Evolutionary conservation across 2,329 filamentous ascomycete genomes (phyloP), one percentile per base, ranked within the genome.

Genomic region (Karstenula rhodostoma): DNA sequence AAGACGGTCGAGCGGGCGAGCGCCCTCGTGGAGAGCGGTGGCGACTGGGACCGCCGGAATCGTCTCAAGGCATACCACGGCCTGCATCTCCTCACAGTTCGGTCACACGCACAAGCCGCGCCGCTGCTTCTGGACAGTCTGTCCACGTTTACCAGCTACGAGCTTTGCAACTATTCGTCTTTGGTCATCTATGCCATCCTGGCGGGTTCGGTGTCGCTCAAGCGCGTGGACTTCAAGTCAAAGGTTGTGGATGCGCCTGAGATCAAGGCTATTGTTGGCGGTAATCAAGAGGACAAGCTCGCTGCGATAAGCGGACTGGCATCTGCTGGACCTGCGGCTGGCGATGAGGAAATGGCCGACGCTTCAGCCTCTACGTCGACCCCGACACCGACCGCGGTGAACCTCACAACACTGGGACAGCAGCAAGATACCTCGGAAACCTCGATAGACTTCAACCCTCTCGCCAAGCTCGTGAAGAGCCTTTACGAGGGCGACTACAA

Each of bases 181-280:
- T 87, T 99, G 25, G 95, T 99, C 54, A 89, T 97, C 59, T 99
- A 98, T 82, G 93, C 95, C 1, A 94, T 98, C 23, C 89, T 99
- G 35, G 93, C 95, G 37, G 95, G 95, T 60, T 96, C 94, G 7
- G 90, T 98, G 25, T 95, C 94, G 48, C 87, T 99, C 58, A 97
- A 97, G 84, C 91, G 95, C 51, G 93, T 97, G 35, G 95, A 99
- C 79, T 99, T 99, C 87, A 99, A 99, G 85, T 92, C 92, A 67
- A 98, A 98, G 84, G 95, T 99, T 27, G 94, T 99, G 43, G 95
- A 99, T 78, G 95, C 95, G 8, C 94, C 95, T 13, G 95, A 99
- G 82, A 97, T 99, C 82, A 96, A 95, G 82, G 95, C 95, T 40
- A 96, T 99, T 65, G 87, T 99, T 25, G 95, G 94, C 60, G 90